These are phyloP conservation scores for Plasmodium vinckei DNA, from an alignment of 169 alveolate genomes.

Conservation along the genomic window DNA sequence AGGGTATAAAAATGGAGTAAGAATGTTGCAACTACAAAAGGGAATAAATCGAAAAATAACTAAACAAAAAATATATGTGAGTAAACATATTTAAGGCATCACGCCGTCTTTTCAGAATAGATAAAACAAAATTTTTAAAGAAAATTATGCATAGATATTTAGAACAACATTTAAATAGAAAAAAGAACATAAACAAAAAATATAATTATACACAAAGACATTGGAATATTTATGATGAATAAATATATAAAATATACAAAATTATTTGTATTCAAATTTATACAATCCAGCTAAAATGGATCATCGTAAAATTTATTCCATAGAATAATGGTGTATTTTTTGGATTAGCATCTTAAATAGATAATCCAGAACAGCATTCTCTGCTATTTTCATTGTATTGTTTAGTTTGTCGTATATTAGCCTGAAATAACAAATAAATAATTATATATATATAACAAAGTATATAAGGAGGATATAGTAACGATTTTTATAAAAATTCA, in stretches of 20 bases:
- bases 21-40: not conserved
- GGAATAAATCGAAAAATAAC: not conserved
- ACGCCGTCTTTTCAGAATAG: not conserved
- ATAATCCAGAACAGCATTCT: conserved; percentile 49
- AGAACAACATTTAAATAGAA: not conserved
- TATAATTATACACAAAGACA: not conserved
- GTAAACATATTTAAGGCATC: not conserved
- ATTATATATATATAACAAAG: not conserved
- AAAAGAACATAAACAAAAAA: not conserved
- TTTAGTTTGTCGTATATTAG: conserved; percentile 48
- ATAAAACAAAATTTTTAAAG: not conserved
- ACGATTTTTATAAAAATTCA: too few relatives aligned
- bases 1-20: not conserved
- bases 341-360: conserved; percentile 18
- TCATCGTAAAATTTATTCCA: conserved; percentile 7
- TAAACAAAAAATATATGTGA: not conserved
- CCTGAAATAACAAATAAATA: not conserved
- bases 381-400: conserved; percentile 45
- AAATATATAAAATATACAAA: not conserved
- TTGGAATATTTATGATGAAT: not conserved
- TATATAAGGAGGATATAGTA: too few relatives aligned
- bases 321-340: conserved; percentile 29
- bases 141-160: not conserved
- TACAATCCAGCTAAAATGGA: not conserved
- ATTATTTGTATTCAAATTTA: not conserved